Evolutionary conservation across 1,139 yeast species (phyloP).

Genomic region (Hemisphaericaspora subhashii): DNA sequence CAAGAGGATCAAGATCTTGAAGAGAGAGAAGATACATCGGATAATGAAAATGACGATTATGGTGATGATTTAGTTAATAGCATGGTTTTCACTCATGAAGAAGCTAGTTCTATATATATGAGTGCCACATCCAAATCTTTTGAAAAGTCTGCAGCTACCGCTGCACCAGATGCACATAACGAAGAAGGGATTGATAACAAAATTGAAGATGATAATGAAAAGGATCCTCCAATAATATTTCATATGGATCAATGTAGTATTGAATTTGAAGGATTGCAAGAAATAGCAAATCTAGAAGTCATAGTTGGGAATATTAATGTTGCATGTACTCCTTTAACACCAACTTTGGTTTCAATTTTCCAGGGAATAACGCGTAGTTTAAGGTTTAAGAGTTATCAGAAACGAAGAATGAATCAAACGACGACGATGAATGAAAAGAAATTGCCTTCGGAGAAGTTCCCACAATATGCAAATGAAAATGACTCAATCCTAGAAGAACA

Average conservation of each 20-base stretch:
- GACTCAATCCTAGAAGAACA: conserved; percentile 16
- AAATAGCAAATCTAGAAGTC: conserved; percentile 47
- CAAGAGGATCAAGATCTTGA: conserved; percentile 14
- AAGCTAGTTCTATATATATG: conserved; percentile 76
- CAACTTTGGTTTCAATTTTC: conserved; percentile 32
- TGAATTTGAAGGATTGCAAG: conserved; percentile 53
- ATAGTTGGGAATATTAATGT: conserved; percentile 46
- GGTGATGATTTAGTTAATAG: conserved; percentile 54
- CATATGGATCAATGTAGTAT: conserved; percentile 38
- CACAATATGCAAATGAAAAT: conserved; percentile 29
- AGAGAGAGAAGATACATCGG: conserved; percentile 18
- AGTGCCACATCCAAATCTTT: conserved; percentile 65
- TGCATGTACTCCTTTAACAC: conserved; percentile 40
- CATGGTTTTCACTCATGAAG: conserved; percentile 65
- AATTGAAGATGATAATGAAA: conserved; percentile 4
- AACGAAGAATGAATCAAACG: conserved; percentile 18
- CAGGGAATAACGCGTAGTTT: conserved; percentile 33
- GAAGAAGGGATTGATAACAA: conserved; percentile 11
- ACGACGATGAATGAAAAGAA: conserved; percentile 6
- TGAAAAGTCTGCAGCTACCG: conserved; percentile 17
- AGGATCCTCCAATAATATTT: conserved; percentile 21
- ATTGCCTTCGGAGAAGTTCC: conserved; percentile 19
- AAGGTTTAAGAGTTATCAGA: conserved; percentile 34
- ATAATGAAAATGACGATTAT: conserved; percentile 31
- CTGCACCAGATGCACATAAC: conserved; percentile 2